Evolutionary conservation across 352 stramenopile genomes (phyloP).

Genomic region (Phytophthora hybrid): DNA sequence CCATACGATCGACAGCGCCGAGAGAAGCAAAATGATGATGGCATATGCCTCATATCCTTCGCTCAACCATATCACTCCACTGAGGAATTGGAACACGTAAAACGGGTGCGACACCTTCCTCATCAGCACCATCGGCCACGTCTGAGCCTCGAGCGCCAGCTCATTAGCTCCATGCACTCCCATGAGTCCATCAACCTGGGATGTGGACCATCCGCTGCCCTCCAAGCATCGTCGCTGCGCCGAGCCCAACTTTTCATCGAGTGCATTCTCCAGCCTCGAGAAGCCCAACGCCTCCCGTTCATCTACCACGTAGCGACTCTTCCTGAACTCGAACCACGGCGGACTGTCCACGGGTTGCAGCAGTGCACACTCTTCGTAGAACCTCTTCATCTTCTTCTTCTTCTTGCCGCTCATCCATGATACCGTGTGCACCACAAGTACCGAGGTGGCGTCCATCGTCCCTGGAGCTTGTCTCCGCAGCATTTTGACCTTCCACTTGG

Average conservation of each 20-base stretch:
- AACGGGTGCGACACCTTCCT: slow-evolving; percentile 82
- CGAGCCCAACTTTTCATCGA: slow-evolving; percentile 51
- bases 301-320: slow-evolving; percentile 75
- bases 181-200: slow-evolving; percentile 44
- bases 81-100: slow-evolving; percentile 82
- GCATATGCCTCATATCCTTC: slow-evolving; percentile 78
- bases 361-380: slow-evolving; percentile 62
- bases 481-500: slow-evolving; percentile 64
- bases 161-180: slow-evolving; percentile 68
- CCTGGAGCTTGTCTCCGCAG: slow-evolving; percentile 51
- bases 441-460: slow-evolving; percentile 57
- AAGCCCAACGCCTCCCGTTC: slow-evolving; percentile 54
- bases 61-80: slow-evolving; percentile 72
- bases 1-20: slow-evolving; percentile 73
- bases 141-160: slow-evolving; percentile 58
- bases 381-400: slow-evolving; percentile 30
- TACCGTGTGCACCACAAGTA: slow-evolving; percentile 51
- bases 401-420: slow-evolving; percentile 30
- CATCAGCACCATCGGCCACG: slow-evolving; percentile 59
- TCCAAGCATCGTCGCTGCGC: slow-evolving; percentile 42
- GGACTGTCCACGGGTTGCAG: slow-evolving; percentile 34
- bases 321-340: slow-evolving; percentile 76
- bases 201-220: slow-evolving; percentile 33
- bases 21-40: slow-evolving; percentile 68
- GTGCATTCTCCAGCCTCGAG: slow-evolving; percentile 60